These are phyloP conservation scores for Umbellularia californica DNA, from an alignment of 164 flowering plant species.

Conservation along the genomic window DNA sequence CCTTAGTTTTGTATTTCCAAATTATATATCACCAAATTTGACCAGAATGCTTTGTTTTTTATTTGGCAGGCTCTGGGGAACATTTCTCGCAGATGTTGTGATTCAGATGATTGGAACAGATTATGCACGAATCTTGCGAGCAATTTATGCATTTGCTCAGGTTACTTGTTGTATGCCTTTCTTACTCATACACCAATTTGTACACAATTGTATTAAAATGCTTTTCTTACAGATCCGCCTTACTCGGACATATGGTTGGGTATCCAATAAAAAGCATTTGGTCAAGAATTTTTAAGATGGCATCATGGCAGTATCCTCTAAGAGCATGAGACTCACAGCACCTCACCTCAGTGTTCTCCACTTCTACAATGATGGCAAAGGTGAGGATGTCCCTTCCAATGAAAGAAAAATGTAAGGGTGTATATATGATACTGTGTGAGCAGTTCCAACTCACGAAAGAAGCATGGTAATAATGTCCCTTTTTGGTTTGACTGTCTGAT, in stretches of 20 bases:
- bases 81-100: conserved; percentile 83
- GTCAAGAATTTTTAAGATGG: not conserved
- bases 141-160: conserved; percentile 93
- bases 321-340: not conserved
- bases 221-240: conserved; percentile 55
- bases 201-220: not conserved
- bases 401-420: not conserved
- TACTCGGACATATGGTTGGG: conserved; percentile 44
- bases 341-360: not conserved
- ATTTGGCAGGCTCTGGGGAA: conserved; percentile 83
- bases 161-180: conserved; percentile 22
- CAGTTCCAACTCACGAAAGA: not conserved
- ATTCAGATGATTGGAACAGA: conserved; percentile 99
- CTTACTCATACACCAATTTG: not conserved
- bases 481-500: not conserved
- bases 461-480: not conserved
- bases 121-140: conserved; percentile 86
- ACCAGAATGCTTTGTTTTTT: not conserved
- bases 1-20: not conserved
- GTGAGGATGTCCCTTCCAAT: not conserved
- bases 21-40: conserved; percentile 3
- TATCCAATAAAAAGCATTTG: conserved; percentile 18
- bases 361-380: not conserved
- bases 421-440: not conserved
- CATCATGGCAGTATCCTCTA: not conserved